A percentile compares a stretch with the other conserved stretches of the same genome.
Conservation (phyloP, 1,139 yeast species). For the Saccharomyces pastorianus region DNA sequence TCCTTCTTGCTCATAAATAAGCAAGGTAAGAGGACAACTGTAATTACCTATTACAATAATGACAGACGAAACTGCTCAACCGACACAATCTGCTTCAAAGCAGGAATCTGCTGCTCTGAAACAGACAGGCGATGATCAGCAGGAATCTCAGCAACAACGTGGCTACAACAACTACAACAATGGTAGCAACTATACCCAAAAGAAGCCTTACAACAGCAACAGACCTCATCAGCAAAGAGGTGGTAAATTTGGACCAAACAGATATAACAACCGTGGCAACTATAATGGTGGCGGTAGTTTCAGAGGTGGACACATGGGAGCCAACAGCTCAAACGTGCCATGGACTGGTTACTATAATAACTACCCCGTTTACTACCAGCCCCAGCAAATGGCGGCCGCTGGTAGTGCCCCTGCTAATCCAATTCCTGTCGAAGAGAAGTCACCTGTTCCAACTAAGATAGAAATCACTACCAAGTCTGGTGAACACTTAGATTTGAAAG, state of each 20-base stretch:
- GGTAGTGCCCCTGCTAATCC: not conserved
- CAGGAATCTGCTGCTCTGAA: not conserved
- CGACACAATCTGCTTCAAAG: not conserved
- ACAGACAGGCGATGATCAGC: not conserved
- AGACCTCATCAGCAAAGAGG: not conserved
- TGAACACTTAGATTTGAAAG: slow-evolving; percentile 25
- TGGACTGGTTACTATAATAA: not conserved
- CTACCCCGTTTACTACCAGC: not conserved
- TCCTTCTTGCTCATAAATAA: not conserved
- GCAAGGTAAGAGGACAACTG: not conserved
- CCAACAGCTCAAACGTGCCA: not conserved
- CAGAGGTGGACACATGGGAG: not conserved
- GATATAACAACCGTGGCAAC: not conserved
- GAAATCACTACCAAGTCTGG: slow-evolving; percentile 32
- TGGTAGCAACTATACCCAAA: not conserved
- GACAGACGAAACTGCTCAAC: not conserved
- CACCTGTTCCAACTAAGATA: slow-evolving; percentile 22
- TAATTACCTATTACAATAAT: not conserved
- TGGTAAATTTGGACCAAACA: not conserved
- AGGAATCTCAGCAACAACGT: not conserved
- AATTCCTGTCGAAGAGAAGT: not conserved
- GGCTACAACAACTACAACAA: not conserved
- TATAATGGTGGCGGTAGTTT: not conserved
- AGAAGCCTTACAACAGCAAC: not conserved
- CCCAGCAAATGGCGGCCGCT: not conserved